phyloP scores from a whole-genome alignment of 129 eudicot species.

The Saussurea involucrata region DNA sequence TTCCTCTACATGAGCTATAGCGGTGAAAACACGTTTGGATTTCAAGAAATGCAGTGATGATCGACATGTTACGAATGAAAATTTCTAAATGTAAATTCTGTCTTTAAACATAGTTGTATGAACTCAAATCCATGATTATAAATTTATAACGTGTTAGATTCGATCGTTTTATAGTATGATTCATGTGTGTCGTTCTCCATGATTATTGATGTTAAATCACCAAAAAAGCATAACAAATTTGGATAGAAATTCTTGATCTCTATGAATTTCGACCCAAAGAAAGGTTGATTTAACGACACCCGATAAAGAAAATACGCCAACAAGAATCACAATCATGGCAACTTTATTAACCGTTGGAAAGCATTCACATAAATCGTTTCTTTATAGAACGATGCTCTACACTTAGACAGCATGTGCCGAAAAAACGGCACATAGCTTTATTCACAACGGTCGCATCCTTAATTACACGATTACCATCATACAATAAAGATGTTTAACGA shows the following conservation, averaged over 20 bases:
- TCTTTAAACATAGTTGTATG: not conserved
- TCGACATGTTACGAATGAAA: not conserved
- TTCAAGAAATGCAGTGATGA: constrained; percentile 9
- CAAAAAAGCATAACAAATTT: no score
- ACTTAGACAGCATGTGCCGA: not conserved
- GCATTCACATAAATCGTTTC: not conserved
- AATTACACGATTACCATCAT: not conserved
- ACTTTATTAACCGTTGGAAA: not conserved
- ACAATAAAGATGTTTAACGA: not conserved
- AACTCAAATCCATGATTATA: not conserved
- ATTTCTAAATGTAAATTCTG: constrained; percentile 25
- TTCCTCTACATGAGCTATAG: constrained; percentile 79
- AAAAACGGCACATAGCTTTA: constrained; percentile 23
- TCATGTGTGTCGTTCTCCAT: not conserved
- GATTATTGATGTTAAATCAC: no score
- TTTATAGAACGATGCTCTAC: constrained; percentile 7
- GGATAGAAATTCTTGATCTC: no score
- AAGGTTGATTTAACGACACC: not conserved
- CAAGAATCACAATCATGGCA: not conserved
- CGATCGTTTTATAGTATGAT: not conserved
- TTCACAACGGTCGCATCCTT: constrained; percentile 6
- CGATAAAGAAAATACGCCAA: not conserved
- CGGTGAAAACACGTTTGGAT: constrained; percentile 79
- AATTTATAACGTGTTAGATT: not conserved
- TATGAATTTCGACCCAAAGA: no score